Base-by-base conservation (phyloP, 2,329 filamentous ascomycete species). In the Zopfia rhizophila region DNA sequence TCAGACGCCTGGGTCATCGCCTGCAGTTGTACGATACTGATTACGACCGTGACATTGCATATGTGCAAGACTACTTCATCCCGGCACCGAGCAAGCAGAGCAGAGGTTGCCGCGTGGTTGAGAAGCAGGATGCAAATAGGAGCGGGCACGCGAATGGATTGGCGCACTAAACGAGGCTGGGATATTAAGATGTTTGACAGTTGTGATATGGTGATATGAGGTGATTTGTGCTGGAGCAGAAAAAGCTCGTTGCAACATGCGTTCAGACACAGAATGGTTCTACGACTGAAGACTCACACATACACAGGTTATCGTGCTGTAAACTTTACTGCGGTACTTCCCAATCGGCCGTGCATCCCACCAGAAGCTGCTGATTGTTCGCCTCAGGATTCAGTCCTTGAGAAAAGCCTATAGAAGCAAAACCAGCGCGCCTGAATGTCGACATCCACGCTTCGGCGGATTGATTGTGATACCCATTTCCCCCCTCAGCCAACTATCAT, bases 401-500 rank as follows among this genome's bases (percentile, higher is more conserved):
- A 3, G 35, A 23, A 22, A 38, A 38, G 18, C 35, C 18, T 14
- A 18, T 24, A 3, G 35, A 38, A 7, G 22, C 19, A 14, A 38
- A 38, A 3, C 35, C 35, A 14, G 35, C 35, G 4, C 19, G 19
- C 21, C 30, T 22, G 30, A 44, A 44, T 4, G 11, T 19, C 16
- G n/a, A 13, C 32, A 44, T 30, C 41, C 41, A 44, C 16, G 12
- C 22, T 13, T 19, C 17, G 11, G 41, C 31, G 5, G 41, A 32
- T 28, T 44, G 41, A 21, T 38, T 38, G 3, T 22, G 16, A 7
- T 24, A 22, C 35, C 21, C 14, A 5, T 23, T 22, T 38, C 25
- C 25, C 24, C 36, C 43, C 12, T 24, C 8, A n/a, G 8, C 8
- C 31, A 4, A 18, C 12, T 19, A 46, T 36, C 36, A 46, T 32